Conservation (phyloP, 495 filamentous ascomycete genomes). For the Xylaria cubensis region DNA sequence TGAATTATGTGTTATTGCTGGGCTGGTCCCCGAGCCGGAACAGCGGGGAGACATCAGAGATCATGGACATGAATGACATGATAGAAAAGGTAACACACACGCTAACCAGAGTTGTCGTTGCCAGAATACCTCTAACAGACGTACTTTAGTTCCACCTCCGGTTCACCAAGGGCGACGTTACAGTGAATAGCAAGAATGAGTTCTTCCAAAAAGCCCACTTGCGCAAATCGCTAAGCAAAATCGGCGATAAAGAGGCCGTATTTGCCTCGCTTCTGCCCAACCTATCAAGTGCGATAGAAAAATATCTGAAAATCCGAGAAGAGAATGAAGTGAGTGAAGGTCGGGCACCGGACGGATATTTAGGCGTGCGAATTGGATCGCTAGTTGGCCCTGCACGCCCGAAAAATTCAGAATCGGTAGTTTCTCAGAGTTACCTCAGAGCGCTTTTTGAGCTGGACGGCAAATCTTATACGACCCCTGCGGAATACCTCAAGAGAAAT, state of each 20-base stretch:
- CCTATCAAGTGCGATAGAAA: not conserved
- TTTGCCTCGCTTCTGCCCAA: conserved; percentile 9
- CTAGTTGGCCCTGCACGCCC: not conserved
- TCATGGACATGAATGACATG: conserved; percentile 74
- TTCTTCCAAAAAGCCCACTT: conserved; percentile 80
- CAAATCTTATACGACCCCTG: conserved; percentile 66
- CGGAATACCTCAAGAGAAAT: conserved; percentile 64
- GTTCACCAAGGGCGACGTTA: conserved; percentile 90
- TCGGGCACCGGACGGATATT: not conserved
- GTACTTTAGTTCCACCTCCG: conserved; percentile 70
- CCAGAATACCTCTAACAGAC: not conserved
- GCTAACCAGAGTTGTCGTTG: not conserved
- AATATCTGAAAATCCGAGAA: conserved; percentile 7
- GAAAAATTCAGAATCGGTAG: not conserved
- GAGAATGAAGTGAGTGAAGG: not conserved
- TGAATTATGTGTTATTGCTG: conserved; percentile 84
- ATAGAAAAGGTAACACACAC: conserved; percentile 62
- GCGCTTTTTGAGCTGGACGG: conserved; percentile 64
- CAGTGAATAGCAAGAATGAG: conserved; percentile 79
- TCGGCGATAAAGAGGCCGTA: not conserved
- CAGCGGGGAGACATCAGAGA: conserved; percentile 55
- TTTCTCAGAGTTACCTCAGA: conserved; percentile 48
- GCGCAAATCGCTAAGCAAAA: conserved; percentile 28
- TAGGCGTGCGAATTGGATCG: conserved; percentile 34
- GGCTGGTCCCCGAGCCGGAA: conserved; percentile 80